Base-by-base conservation (phyloP, 2,329 filamentous ascomycete genomes). In the Colletotrichum sp. region DNA sequence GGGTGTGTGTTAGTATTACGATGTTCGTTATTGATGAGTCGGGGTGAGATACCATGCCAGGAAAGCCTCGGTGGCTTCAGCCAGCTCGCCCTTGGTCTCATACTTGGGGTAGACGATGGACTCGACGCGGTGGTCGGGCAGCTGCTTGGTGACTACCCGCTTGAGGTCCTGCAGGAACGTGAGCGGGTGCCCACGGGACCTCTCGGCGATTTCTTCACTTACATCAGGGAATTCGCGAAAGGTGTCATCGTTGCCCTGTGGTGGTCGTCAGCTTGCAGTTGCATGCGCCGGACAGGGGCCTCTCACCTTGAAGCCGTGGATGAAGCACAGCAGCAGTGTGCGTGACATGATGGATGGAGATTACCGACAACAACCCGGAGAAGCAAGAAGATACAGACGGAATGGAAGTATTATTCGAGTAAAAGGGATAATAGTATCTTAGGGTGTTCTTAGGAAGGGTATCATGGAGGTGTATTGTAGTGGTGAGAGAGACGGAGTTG, bases 231-330 rank as follows among this genome's bases (percentile, higher is more conserved):
- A 95, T 5, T 87, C 86, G 59, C 88, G 86, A 79, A 95, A 95
- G 21, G 93, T 94, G 79, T 93, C 86, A 76, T 94, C 92, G 77
- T 88, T 88, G 55, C 93, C 93, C 89, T 93, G 77, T 5, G 31
- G 29, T 8, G 3, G n/a, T 34, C 36, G 24, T 74, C 18, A 72
- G 54, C 11, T 18, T 31, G 15, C 5, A 9, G 16, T 24, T 47
- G 8, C 12, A 7, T 6, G 24, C 11, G 2, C 2, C n/a, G 0
- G 31, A 51, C 24, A 55, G 57, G 29, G 4, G 18, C 18, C 31
- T 57, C 12, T 43, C 75, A 89, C 90, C 86, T 93, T 93, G 87
- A 95, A 95, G 61, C 93, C 93, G 81, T 95, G 93, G 64, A 95
- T 90, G 80, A 94, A 95, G 80, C 92, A 93, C 9, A 95, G 86